Conservation (phyloP, 1,284 basidiomycete species). For the Cutaneotrichosporon sp. region DNA sequence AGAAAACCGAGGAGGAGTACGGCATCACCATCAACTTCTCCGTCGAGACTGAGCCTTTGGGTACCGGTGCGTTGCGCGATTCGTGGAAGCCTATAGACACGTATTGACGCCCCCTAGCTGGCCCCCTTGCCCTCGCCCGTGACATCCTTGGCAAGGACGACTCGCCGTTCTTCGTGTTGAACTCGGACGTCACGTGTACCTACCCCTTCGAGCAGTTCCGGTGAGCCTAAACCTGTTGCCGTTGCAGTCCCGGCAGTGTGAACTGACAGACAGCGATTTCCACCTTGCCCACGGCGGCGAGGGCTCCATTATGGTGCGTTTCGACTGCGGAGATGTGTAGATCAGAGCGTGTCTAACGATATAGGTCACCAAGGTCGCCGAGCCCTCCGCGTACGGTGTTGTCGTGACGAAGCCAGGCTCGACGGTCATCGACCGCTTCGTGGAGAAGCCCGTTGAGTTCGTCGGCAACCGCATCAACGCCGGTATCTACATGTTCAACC, state of each 20-base stretch:
- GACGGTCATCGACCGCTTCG: conserved; percentile 54
- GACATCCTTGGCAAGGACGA: conserved; percentile 55
- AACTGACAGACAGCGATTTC: conserved; percentile 49
- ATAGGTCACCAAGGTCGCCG: conserved; percentile 54
- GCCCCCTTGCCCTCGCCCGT: conserved; percentile 53
- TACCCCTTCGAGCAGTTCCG: conserved; percentile 54
- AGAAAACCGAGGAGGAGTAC: conserved; percentile 55
- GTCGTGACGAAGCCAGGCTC: conserved; percentile 53
- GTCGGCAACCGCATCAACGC: conserved; percentile 57
- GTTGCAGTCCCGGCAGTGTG: not conserved
- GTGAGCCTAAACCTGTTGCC: no score
- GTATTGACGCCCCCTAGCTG: conserved; percentile 42
- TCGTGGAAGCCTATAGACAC: no score
- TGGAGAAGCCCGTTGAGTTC: conserved; percentile 56
- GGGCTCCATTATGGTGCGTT: conserved; percentile 53
- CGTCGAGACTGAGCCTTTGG: conserved; percentile 55
- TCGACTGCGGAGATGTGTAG: conserved; percentile 25
- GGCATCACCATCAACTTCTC: conserved; percentile 55
- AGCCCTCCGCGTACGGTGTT: conserved; percentile 55
- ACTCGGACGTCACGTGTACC: conserved; percentile 55
- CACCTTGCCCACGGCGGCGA: conserved; percentile 54
- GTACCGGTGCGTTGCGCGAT: conserved; percentile 47
- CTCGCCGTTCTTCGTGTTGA: conserved; percentile 56
- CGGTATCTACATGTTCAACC: conserved; percentile 58
- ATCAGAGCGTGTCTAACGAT: conserved; percentile 48